These are phyloP conservation scores for Calonectria leucothoes DNA, from an alignment of 2,329 filamentous ascomycete species.

Conservation along the genomic window DNA sequence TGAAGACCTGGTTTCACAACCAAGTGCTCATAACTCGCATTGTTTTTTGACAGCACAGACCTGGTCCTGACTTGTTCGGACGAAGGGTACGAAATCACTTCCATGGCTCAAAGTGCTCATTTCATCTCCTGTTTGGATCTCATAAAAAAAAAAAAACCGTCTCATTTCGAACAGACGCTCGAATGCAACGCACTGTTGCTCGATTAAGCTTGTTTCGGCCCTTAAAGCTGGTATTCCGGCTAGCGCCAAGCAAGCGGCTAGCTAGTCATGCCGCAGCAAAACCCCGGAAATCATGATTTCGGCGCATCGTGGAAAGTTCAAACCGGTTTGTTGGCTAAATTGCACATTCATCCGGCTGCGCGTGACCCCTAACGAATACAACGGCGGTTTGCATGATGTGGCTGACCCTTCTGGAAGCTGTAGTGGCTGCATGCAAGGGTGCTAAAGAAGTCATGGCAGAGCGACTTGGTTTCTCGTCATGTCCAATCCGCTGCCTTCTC, in stretches of 20 bases:
- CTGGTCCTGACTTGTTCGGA: too few relatives aligned
- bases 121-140: neutral
- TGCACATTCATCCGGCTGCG: neutral
- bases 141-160: neutral
- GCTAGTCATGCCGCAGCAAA: neutral
- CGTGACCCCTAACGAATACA: neutral
- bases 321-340: neutral
- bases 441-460: neutral
- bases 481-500: neutral
- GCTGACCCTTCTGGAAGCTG: slow-evolving; percentile 26
- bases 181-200: too few relatives aligned
- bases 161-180: neutral
- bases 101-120: neutral
- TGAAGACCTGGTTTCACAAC: too few relatives aligned
- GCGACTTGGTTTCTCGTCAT: neutral
- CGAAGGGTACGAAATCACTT: too few relatives aligned
- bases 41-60: too few relatives aligned
- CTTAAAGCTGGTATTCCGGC: neutral
- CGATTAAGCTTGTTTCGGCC: neutral
- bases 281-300: slow-evolving; percentile 40
- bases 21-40: too few relatives aligned
- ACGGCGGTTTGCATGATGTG: slow-evolving; percentile 22
- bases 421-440: neutral
- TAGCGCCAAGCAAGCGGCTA: slow-evolving; percentile 25
- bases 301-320: neutral